These are phyloP conservation scores for Thozetella sp. DNA, from an alignment of 495 filamentous ascomycete species.

Conservation along the genomic window DNA sequence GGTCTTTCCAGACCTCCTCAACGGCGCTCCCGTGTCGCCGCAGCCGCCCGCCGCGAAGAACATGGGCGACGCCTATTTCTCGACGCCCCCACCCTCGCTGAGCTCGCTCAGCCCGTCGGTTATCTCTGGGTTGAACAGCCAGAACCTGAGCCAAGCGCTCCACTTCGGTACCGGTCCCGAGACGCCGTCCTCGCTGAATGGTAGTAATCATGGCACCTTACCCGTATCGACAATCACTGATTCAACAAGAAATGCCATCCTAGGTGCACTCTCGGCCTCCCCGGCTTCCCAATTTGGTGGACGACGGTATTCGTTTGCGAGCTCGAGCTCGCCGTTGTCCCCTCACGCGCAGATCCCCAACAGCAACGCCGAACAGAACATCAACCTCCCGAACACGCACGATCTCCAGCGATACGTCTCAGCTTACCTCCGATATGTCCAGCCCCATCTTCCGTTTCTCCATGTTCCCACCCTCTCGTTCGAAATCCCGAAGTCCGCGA, in stretches of 20 bases:
- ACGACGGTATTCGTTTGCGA: constrained; percentile 77
- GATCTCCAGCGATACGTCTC: constrained; percentile 92
- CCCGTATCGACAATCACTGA: constrained; percentile 81
- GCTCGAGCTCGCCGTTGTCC: constrained; percentile 65
- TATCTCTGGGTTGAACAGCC: constrained; percentile 49
- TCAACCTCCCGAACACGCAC: constrained; percentile 76
- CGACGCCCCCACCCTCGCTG: constrained; percentile 68
- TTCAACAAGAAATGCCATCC: constrained; percentile 84
- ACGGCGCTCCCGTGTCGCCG: constrained; percentile 62
- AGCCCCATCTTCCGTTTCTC: constrained; percentile 91
- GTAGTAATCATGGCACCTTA: constrained; percentile 58
- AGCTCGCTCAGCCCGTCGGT: constrained; percentile 57
- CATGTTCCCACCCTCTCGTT: constrained; percentile 93
- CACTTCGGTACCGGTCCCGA: constrained; percentile 65
- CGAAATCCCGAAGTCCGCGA: constrained; percentile 69
- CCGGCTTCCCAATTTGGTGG: constrained; percentile 73
- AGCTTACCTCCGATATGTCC: constrained; percentile 92
- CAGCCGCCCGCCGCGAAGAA: constrained; percentile 56
- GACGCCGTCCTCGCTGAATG: constrained; percentile 68
- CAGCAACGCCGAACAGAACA: constrained; percentile 48
- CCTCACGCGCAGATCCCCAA: constrained; percentile 49
- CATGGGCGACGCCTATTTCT: constrained; percentile 57
- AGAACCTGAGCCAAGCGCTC: constrained; percentile 60
- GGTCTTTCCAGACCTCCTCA: constrained; percentile 61
- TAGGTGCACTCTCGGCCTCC: constrained; percentile 70